Base-by-base conservation (phyloP, 306 rosid genomes). In the Acmispon strigosus region DNA sequence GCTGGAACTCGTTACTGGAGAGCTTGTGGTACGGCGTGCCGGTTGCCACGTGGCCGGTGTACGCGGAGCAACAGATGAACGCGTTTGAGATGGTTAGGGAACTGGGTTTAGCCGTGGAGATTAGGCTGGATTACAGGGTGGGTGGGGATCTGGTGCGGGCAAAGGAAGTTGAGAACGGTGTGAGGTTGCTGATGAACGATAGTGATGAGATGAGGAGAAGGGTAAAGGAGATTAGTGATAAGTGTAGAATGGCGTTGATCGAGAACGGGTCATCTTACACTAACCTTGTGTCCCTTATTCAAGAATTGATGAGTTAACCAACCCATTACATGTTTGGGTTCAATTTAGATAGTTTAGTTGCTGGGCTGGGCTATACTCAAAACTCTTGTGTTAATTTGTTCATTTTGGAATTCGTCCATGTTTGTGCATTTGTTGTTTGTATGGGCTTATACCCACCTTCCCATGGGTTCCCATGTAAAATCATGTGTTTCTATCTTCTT, bases 1-100 rank as follows among this genome's bases (percentile, higher is more conserved):
- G 96, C 7, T 89, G 96, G 91, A 89, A 86, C 62, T 89, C 96
- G 0, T 63, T 84, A 7, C 14, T 89, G 20, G 96, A 86, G 66
- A 86, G 96, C 53, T 41, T 86, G 62, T 86, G 88, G 96, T 11
- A 80, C 2, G 96, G 89, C 0, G 86, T 89, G 9, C 84, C 82
- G 0, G 18, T 89, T 68, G 91, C 86, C 66, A 89, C 91, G 17
- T 89, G 96, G 91, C 96, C 88, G 1, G 3, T 86, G 11, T 81
- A 82, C 4, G 86, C 85, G 0, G 88, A 86, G 9, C 91, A 86
- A 62, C 85, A 84, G 0, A 42, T 89, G 85, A 86, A 86, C 10
- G 94, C 91, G 7, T 88, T 88, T 15, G 68, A 83, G 77, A 74
- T 88, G 88, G 90, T 83, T 43, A 79, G 34, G 80, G 96, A 86